Evolutionary conservation across 2,329 filamentous ascomycete genomes (phyloP).

Genomic region (Alternaria panax): DNA sequence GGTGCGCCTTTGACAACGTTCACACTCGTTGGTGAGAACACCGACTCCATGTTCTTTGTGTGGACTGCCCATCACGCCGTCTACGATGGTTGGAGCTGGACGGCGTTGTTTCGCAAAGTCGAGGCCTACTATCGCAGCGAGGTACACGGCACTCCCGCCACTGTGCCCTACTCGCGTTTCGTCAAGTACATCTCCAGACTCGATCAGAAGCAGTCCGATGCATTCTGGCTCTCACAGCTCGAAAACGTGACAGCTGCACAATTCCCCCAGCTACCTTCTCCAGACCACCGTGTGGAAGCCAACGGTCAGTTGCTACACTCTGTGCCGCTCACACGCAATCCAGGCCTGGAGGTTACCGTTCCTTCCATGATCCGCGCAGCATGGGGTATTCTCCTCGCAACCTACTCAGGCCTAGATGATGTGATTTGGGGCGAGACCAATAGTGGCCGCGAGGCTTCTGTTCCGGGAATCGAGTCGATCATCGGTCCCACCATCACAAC

Average conservation of each 20-base stretch:
- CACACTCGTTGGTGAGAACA: conserved; percentile 18
- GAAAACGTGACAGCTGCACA: conserved; percentile 38
- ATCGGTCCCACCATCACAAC: conserved; percentile 53
- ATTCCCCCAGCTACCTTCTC: conserved; percentile 42
- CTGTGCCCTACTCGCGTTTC: conserved; percentile 43
- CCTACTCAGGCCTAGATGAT: conserved; percentile 57
- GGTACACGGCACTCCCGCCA: conserved; percentile 6
- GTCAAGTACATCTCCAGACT: conserved; percentile 41
- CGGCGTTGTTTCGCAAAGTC: conserved; percentile 36
- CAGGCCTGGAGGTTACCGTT: conserved; percentile 41
- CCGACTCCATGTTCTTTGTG: conserved; percentile 35
- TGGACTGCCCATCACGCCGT: conserved; percentile 50
- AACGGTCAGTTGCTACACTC: conserved; percentile 34
- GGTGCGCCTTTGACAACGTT: conserved; percentile 35
- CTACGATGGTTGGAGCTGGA: conserved; percentile 48
- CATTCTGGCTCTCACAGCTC: conserved; percentile 41
- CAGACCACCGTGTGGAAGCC: conserved; percentile 42
- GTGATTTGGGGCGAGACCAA: conserved; percentile 57
- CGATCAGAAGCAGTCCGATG: conserved; percentile 35
- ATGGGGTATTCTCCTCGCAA: conserved; percentile 56
- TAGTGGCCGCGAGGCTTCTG: conserved; percentile 46
- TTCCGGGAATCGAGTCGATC: conserved; percentile 50
- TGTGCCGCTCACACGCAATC: conserved; percentile 26
- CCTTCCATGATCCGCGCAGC: conserved; percentile 53
- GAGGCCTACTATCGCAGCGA: conserved; percentile 31